Evolutionary conservation across 2,329 filamentous ascomycete species (phyloP).

Genomic region (Penicillium sp.): DNA sequence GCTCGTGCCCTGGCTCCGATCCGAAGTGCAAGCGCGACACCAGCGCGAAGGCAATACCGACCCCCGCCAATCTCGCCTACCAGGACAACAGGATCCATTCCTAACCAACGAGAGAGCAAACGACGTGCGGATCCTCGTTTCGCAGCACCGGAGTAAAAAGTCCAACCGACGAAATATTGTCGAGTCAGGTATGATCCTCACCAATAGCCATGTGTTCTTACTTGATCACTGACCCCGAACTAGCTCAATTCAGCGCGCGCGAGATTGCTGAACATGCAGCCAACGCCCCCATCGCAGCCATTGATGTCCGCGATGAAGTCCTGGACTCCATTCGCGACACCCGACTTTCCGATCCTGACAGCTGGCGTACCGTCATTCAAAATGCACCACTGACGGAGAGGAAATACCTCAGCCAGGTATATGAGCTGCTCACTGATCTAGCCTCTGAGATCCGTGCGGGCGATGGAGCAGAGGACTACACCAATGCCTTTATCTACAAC

Average conservation of each 20-base stretch:
- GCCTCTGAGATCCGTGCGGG: conserved; percentile 51
- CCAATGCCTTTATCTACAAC: conserved; percentile 88
- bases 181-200: conserved; percentile 67
- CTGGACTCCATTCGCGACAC: conserved; percentile 77
- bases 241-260: conserved; percentile 58
- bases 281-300: conserved; percentile 79
- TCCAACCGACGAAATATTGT: conserved; percentile 85
- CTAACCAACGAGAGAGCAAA: conserved; percentile 57
- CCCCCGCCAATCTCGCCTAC: conserved; percentile 48
- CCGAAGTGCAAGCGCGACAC: conserved; percentile 80
- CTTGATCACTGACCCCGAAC: not conserved
- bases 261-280: conserved; percentile 72
- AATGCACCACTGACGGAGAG: conserved; percentile 75
- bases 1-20: conserved; percentile 77
- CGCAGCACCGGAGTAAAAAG: conserved; percentile 86
- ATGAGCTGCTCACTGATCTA: conserved; percentile 72
- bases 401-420: conserved; percentile 80
- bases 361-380: conserved; percentile 82
- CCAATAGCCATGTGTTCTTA: not conserved
- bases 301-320: conserved; percentile 84
- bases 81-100: conserved; percentile 45
- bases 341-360: conserved; percentile 76
- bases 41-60: conserved; percentile 57
- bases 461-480: conserved; percentile 58
- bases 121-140: conserved; percentile 82